Percentiles rank a stretch among this genome's conserved stretches.
phyloP scores from a whole-genome alignment of 805 yeast genomes.

The Citeromyces nyonsensis region DNA sequence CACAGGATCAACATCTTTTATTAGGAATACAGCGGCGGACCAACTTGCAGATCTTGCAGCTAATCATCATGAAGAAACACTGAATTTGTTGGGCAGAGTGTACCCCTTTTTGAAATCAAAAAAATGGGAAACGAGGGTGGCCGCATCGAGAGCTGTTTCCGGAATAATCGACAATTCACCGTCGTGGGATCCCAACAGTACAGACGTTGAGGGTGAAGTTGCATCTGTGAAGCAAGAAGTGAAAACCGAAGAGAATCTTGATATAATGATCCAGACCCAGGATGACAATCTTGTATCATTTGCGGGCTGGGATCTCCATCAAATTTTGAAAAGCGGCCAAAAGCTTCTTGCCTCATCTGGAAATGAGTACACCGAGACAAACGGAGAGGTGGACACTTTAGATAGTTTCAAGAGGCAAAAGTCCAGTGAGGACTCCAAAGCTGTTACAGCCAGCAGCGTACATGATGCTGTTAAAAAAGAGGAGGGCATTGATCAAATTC shows the following conservation, averaged over 20 bases:
- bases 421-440: slow-evolving; percentile 10
- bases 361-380: slow-evolving; percentile 13
- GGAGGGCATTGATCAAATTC: not conserved
- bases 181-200: slow-evolving; percentile 69
- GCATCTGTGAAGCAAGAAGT: slow-evolving; percentile 3
- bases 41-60: slow-evolving; percentile 90
- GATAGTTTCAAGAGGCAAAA: slow-evolving; percentile 9
- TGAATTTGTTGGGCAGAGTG: slow-evolving; percentile 72
- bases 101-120: slow-evolving; percentile 73
- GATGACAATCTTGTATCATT: slow-evolving; percentile 30
- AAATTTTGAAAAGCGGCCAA: slow-evolving; percentile 31
- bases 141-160: slow-evolving; percentile 92
- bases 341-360: slow-evolving; percentile 56
- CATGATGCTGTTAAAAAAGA: not conserved
- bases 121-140: slow-evolving; percentile 92
- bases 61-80: slow-evolving; percentile 86
- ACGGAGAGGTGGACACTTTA: slow-evolving; percentile 3
- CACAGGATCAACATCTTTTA: slow-evolving; percentile 89
- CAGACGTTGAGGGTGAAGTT: slow-evolving; percentile 7
- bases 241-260: slow-evolving; percentile 8
- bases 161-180: slow-evolving; percentile 73
- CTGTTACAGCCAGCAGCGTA: not conserved
- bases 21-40: slow-evolving; percentile 92
- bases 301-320: slow-evolving; percentile 31
- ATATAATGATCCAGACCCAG: slow-evolving; percentile 20